Evolutionary conservation across 495 filamentous ascomycete species (phyloP).

Genomic region (Bombardia bombarda): DNA sequence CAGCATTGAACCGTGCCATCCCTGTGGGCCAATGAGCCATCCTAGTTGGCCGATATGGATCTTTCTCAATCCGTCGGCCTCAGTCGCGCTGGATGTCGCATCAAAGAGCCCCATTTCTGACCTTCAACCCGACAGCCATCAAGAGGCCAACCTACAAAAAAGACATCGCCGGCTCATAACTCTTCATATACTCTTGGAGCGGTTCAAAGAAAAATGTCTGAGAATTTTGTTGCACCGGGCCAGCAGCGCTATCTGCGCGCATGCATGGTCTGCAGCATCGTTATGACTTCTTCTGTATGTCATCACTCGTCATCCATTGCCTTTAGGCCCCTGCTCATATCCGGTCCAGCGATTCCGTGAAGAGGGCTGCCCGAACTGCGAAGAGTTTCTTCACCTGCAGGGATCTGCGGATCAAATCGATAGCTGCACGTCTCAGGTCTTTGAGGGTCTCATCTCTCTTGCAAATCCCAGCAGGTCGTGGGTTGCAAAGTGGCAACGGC

Average conservation of each 20-base stretch:
- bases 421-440: slow-evolving; percentile 92
- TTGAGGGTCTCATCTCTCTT: slow-evolving; percentile 78
- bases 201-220: slow-evolving; percentile 36
- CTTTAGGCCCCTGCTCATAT: slow-evolving; percentile 2
- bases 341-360: slow-evolving; percentile 59
- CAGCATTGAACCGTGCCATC: no score
- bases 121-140: no score
- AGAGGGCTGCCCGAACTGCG: slow-evolving; percentile 94
- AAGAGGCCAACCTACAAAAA: no score
- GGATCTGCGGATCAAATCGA: slow-evolving; percentile 71
- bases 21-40: no score
- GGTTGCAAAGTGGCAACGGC: slow-evolving; percentile 91
- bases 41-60: no score
- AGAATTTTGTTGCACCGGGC: slow-evolving; percentile 54
- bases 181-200: no score
- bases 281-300: slow-evolving; percentile 67
- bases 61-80: no score
- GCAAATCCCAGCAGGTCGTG: slow-evolving; percentile 72
- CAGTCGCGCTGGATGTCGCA: no score
- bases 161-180: no score
- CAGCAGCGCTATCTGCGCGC: slow-evolving; percentile 81
- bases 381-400: slow-evolving; percentile 74
- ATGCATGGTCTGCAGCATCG: slow-evolving; percentile 96
- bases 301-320: not conserved
- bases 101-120: no score